Evolutionary conservation across 106 monocot genomes (phyloP), one percentile per base, ranked within the genome.

Genomic region (Dendrobium nobile): DNA sequence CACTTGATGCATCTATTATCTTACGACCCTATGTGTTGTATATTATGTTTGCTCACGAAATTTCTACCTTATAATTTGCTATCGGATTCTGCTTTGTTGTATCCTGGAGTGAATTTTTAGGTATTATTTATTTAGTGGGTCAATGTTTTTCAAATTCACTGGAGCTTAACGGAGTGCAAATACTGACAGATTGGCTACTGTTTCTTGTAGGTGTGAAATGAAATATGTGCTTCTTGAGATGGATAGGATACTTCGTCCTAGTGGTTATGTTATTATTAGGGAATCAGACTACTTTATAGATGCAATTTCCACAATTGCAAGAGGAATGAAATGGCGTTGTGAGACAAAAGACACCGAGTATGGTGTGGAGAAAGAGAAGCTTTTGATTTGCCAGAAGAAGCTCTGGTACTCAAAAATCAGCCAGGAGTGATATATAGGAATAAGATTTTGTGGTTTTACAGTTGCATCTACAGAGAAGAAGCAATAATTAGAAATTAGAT

Each of bases 181-280:
- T 51, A 51, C 51, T 61, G 61, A 61, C 22, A n/a, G 61, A 61
- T 5, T 4, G 61, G 61, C 20, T 22, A 8, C 22, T 61, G 61
- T 70, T 70, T 70, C 33, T 7, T 37, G 9, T 75, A 87, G 87
- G 73, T 87, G 87, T 54, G 87, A 87, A 42, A 87, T 87, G 87
- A 87, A 84, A 47, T 84, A 81, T 48, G 87, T 87, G 24, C 87
- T 87, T n/a, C 84, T 87, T 41, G 87, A 87, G 54, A 87, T 87
- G 87, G 87, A 87, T 75, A 77, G 87, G 22, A 87, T 87, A 47
- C 81, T 87, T 67, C 87, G 87, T 22, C 87, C 87, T 2, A 81
- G 37, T 79, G 87, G 87, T 24, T 79, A 84, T n/a, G 81, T 54
- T 26, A 81, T 87, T 41, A 87, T 87, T 41, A 84, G 81, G 61